Evolutionary conservation across 2,329 filamentous ascomycete species (phyloP), one percentile per base, ranked within the genome.

Genomic region (Neonectria sp.): DNA sequence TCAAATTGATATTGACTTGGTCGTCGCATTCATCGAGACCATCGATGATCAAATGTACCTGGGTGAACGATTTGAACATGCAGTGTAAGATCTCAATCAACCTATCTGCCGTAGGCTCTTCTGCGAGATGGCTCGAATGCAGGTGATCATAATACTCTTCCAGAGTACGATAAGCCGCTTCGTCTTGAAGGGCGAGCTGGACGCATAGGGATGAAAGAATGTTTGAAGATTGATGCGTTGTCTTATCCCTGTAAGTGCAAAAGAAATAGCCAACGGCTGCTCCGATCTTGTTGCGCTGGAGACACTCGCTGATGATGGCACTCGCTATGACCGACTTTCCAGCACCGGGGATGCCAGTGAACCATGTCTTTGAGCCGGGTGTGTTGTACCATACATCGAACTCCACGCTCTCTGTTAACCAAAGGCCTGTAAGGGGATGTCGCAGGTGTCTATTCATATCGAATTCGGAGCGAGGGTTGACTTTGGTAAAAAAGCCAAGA

Each of bases 311-410:
- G 3, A 69, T 60, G 0, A 69, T 43, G 1, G 53, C 35, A 3
- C 45, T 40, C 0, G 67, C 67, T 4, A 69, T 27, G 2, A 68
- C 64, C 0, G 64, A 61, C 17, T 69, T 69, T 3, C 67, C 67
- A 6, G 56, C 67, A 0, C 67, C 67, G 2, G 67, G 67, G 2
- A 69, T 69, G 25, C 67, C 67, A 6, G 9, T 62, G 0, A 58
- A 40, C 67, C 67, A 68, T 2, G 52, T n/a, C 11, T 21, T 64
- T 0, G 55, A 56, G 6, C n/a, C 35, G 0, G 29, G 57, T 0
- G 27, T 56, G 0, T 1, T 17, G 6, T 52, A 62, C 60, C 60
- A 69, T 2, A 61, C 40, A 6, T 52, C 35, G 13, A 68, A 63
- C 3, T 63, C 59, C 0, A 15, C 9, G 0, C 40, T 27, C 2